A percentile compares a stretch with the other conserved stretches of the same genome.
Evolutionary conservation across 164 flowering plant species (phyloP).

Genomic region (Berberis vulgaris): DNA sequence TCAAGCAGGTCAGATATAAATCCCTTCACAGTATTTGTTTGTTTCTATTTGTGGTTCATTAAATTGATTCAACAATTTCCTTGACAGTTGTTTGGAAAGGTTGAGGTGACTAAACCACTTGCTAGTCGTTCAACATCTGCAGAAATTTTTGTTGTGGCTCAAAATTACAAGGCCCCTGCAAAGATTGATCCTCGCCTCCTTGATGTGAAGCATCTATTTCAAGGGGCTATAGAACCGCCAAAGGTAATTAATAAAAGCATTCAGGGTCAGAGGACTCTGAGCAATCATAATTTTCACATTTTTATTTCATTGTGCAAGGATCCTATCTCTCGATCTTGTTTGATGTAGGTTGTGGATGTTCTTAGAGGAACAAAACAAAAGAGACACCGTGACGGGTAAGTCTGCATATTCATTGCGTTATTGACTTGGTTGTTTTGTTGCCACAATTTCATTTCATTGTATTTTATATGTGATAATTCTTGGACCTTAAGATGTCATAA

Average conservation of each 20-base stretch:
- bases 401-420: no score
- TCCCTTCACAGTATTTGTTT: neutral
- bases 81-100: constrained; percentile 88
- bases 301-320: neutral
- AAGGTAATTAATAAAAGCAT: constrained; percentile 39
- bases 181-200: constrained; percentile 97
- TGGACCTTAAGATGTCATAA: no score
- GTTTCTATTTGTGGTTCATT: neutral
- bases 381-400: constrained; percentile 89
- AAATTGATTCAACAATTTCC: constrained; percentile 8
- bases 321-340: neutral
- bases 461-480: no score
- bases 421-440: no score
- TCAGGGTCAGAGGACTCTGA: neutral
- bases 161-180: constrained; percentile 86
- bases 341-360: constrained; percentile 66
- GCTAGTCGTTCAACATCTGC: constrained; percentile 94
- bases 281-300: neutral
- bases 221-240: constrained; percentile 49
- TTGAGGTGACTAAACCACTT: constrained; percentile 78
- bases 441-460: no score
- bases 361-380: constrained; percentile 72
- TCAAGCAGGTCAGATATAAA: constrained; percentile 50
- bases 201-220: constrained; percentile 74
- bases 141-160: constrained; percentile 68